Base-by-base conservation (phyloP, 768 basidiomycete genomes). In the Rhodotorula kratochvilovae region DNA sequence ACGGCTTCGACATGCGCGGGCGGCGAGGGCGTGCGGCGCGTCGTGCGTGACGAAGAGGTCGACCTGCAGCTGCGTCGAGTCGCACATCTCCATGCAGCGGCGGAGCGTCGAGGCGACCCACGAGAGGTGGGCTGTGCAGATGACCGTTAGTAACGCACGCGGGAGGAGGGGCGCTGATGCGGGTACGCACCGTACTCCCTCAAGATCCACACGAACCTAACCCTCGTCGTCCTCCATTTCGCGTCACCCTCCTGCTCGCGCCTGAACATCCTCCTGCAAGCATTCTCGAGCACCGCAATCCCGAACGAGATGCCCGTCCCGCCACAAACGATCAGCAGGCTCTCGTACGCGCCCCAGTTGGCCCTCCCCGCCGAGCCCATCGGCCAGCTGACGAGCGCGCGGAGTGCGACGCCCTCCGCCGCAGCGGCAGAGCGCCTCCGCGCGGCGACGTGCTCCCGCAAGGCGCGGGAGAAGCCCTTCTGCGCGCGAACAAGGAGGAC, bases 291-390 rank as follows among this genome's bases (percentile, higher is more conserved):
- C 10, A 90, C 81, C 7, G 87, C 83, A 36, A 87, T 76, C 10
- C 86, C 89, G 77, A 88, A 91, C 68, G 85, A 86, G n/a, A 89
- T 87, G 7, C 90, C 90, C 1, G 87, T 87, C 29, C 90, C 90
- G 23, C 89, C 90, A 1, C 85, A 84, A 59, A 90, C 83, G 76
- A 91, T 84, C 48, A 89, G 66, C 7, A 86, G 84, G 3, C 84
- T 85, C 43, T 88, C 85, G 79, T 88, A 83, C 46, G 82, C 79
- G 13, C 82, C 84, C 87, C 88, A 91, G 48, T 81, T 76, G 8
- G 84, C 85, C 19, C 89, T 82, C 7, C 82, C 83, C 0, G 87
- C 82, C 36, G 87, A 88, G 8, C 90, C 90, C 74, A 86, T 86
- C 7, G 90, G 89, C 2, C 88, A 87, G 63, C 89, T 88, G 2